Conservation (phyloP, 805 yeast genomes). For the Myxozyma udenii region DNA sequence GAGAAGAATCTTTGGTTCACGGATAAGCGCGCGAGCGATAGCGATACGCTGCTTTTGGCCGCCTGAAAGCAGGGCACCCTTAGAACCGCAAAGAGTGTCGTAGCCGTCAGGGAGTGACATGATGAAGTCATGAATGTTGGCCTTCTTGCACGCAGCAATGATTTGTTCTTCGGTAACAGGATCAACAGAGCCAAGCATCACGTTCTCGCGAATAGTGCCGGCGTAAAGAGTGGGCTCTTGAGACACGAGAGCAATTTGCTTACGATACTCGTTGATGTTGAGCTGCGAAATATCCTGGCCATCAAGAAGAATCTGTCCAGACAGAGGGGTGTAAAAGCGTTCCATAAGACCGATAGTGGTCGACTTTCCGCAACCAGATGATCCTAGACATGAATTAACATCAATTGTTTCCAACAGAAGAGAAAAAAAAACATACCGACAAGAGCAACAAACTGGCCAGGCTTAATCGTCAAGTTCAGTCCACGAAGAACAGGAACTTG, state of each 20-base stretch:
- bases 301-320: slow-evolving; percentile 53
- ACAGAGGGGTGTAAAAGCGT: slow-evolving; percentile 50
- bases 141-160: slow-evolving; percentile 47
- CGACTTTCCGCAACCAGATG: slow-evolving; percentile 57
- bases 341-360: slow-evolving; percentile 53
- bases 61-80: slow-evolving; percentile 55
- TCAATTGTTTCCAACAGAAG: too few species aligned
- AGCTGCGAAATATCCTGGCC: slow-evolving; percentile 50
- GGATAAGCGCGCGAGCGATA: slow-evolving; percentile 60
- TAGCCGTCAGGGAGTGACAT: slow-evolving; percentile 51
- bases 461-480: slow-evolving; percentile 46
- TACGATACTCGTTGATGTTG: slow-evolving; percentile 52
- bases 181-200: slow-evolving; percentile 44
- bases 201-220: slow-evolving; percentile 74
- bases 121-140: slow-evolving; percentile 54
- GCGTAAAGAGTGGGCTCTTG: slow-evolving; percentile 65
- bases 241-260: slow-evolving; percentile 57
- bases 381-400: slow-evolving; percentile 24
- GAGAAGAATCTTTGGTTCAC: slow-evolving; percentile 53
- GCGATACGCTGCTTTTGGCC: slow-evolving; percentile 67
- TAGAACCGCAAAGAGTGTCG: slow-evolving; percentile 49
- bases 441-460: slow-evolving; percentile 81
- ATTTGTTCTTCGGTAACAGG: slow-evolving; percentile 43
- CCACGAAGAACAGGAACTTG: slow-evolving; percentile 35
- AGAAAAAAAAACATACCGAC: slow-evolving; percentile 57